These are phyloP conservation scores for Aspergillus ostianus DNA, from an alignment of 495 filamentous ascomycete genomes.

Conservation along the genomic window DNA sequence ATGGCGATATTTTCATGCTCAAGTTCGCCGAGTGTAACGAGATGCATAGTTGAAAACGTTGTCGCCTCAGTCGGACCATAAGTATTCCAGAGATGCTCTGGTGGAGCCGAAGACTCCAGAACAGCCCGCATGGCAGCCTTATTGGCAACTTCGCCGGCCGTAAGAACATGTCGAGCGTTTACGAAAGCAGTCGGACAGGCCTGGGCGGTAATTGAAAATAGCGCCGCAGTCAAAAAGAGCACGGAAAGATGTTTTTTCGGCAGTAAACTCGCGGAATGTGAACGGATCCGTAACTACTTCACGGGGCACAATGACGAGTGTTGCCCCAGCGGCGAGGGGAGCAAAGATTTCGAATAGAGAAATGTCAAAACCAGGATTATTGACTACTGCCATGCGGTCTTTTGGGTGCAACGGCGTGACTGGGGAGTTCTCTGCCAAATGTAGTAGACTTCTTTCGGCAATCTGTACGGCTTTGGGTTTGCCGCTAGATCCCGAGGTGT, in stretches of 20 bases:
- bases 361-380: slow-evolving; percentile 14
- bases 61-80: neutral
- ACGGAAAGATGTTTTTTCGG: slow-evolving; percentile 2
- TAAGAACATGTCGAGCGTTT: slow-evolving; percentile 9
- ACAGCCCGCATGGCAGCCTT: slow-evolving; percentile 3
- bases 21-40: neutral
- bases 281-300: slow-evolving; percentile 12
- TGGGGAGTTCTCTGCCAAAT: slow-evolving; percentile 1
- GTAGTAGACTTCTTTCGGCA: slow-evolving; percentile 9
- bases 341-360: slow-evolving; percentile 11
- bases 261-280: slow-evolving; percentile 4
- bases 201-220: slow-evolving; percentile 8
- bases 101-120: slow-evolving; percentile 3
- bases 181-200: slow-evolving; percentile 12
- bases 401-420: neutral
- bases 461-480: slow-evolving; percentile 14
- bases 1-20: neutral
- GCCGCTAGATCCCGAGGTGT: slow-evolving; percentile 10
- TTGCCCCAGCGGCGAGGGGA: slow-evolving; percentile 4
- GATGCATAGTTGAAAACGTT: neutral
- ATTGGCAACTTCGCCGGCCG: slow-evolving; percentile 12
- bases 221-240: slow-evolving; percentile 6
- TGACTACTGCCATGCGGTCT: slow-evolving; percentile 9
- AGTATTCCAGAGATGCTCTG: neutral
- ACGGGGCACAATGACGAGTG: slow-evolving; percentile 9